These are phyloP conservation scores for Suillus ampliporus DNA, from an alignment of 768 basidiomycete genomes.

Conservation along the genomic window DNA sequence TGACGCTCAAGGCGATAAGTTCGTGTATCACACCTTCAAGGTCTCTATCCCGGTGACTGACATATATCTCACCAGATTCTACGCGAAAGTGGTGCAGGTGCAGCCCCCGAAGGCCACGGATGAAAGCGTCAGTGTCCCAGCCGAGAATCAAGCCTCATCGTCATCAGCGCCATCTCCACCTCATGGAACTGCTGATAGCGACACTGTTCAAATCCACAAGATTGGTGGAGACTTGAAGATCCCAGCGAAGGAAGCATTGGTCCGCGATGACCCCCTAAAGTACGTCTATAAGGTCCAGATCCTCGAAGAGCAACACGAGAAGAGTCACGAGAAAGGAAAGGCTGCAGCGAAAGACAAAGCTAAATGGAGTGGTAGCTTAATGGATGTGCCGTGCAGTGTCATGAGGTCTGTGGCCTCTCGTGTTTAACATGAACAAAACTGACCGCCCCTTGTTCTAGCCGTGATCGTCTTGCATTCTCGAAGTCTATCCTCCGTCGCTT, in stretches of 20 bases:
- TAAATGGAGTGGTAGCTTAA: slow-evolving; percentile 74
- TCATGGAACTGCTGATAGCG: slow-evolving; percentile 50
- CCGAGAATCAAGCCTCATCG: slow-evolving; percentile 37
- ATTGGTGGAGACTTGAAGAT: slow-evolving; percentile 82
- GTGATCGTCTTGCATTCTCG: slow-evolving; percentile 94
- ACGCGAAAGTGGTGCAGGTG: slow-evolving; percentile 80
- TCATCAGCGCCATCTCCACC: slow-evolving; percentile 53
- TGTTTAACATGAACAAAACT: slow-evolving; percentile 7
- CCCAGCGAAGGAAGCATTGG: slow-evolving; percentile 69
- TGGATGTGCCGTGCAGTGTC: slow-evolving; percentile 80
- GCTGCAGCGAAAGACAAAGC: slow-evolving; percentile 60
- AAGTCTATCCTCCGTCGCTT: slow-evolving; percentile 97
- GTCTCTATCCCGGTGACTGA: slow-evolving; percentile 9
- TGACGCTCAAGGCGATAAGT: slow-evolving; percentile 89
- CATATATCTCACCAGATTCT: slow-evolving; percentile 60
- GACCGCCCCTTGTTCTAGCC: slow-evolving; percentile 51
- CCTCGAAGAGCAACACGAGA: slow-evolving; percentile 76
- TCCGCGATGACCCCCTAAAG: slow-evolving; percentile 75
- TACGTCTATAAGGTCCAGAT: slow-evolving; percentile 92
- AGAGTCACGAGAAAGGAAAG: slow-evolving; percentile 65
- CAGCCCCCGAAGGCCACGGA: slow-evolving; percentile 65
- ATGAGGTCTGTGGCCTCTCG: slow-evolving; percentile 70
- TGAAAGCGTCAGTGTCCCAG: slow-evolving; percentile 43
- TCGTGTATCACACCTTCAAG: slow-evolving; percentile 28
- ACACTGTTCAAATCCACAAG: slow-evolving; percentile 63